These are phyloP conservation scores for Pharnaceum exiguum DNA, from an alignment of 148 eudicot species.

Conservation along the genomic window DNA sequence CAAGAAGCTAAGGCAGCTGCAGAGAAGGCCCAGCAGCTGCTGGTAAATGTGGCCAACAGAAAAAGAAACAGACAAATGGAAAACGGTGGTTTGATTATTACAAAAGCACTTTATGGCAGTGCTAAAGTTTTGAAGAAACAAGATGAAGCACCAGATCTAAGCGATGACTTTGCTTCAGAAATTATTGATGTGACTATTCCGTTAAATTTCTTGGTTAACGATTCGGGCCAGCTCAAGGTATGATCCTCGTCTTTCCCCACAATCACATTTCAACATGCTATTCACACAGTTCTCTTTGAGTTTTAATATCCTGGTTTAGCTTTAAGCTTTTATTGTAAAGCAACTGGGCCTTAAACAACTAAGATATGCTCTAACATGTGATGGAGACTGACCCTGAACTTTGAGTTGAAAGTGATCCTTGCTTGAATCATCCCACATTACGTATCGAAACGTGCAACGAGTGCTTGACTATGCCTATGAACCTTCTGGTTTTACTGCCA, in stretches of 20 bases:
- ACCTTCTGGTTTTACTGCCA: no score
- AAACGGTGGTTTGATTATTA: conserved; percentile 61
- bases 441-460: no score
- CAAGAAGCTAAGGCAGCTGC: conserved; percentile 76
- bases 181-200: conserved; percentile 81
- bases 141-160: conserved; percentile 27
- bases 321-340: no score
- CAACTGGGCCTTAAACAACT: no score
- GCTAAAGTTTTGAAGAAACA: conserved; percentile 48
- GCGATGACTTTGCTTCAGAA: conserved; percentile 62
- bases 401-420: no score
- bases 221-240: conserved; percentile 94
- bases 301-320: no score
- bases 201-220: conserved; percentile 74
- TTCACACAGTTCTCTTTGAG: no score
- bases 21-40: conserved; percentile 79
- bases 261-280: background rate
- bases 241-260: conserved; percentile 1
- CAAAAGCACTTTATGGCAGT: conserved; percentile 74
- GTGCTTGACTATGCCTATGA: no score
- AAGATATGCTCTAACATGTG: no score
- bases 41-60: conserved; percentile 74
- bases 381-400: no score
- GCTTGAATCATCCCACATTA: no score
- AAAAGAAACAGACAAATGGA: conserved; percentile 66